A percentile compares a stretch with the other conserved stretches of the same genome.
phyloP scores from a whole-genome alignment of 2,329 filamentous ascomycete genomes.

The Hypoxylon sp. region DNA sequence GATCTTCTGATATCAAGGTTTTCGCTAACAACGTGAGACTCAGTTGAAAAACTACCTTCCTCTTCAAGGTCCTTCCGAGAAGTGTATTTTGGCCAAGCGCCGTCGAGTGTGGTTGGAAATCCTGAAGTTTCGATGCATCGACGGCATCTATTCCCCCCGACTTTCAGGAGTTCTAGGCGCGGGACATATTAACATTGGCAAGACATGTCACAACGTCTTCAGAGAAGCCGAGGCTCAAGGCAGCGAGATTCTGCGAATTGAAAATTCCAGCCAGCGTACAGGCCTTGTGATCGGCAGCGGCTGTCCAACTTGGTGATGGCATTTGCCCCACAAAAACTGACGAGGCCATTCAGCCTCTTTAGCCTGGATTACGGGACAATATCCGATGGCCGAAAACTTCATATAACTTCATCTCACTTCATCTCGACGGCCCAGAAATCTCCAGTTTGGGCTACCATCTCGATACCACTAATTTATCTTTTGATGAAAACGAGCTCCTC shows the following conservation, averaged over 20 bases:
- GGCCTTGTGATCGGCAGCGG: conserved; percentile 31
- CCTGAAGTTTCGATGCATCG: conserved; percentile 26
- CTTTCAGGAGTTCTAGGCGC: conserved; percentile 37
- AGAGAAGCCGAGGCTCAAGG: conserved; percentile 15
- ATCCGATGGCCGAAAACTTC: conserved; percentile 47
- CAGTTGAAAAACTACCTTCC: conserved; percentile 44
- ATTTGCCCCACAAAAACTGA: conserved; percentile 41
- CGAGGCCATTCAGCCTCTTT: conserved; percentile 53
- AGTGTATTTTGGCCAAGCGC: conserved; percentile 25
- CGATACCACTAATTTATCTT: conserved; percentile 40
- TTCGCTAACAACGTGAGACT: conserved; percentile 23
- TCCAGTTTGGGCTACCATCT: conserved; percentile 31
- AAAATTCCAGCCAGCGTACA: conserved; percentile 14
- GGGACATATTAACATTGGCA: conserved; percentile 31
- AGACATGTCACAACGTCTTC: conserved; percentile 23
- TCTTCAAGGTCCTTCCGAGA: conserved; percentile 45
- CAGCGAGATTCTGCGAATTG: conserved; percentile 17
- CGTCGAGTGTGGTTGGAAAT: conserved; percentile 26
- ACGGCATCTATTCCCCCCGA: conserved; percentile 28
- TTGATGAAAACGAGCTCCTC: conserved; percentile 41
- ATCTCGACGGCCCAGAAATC: conserved; percentile 46
- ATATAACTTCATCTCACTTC: conserved; percentile 54
- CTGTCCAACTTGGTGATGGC: conserved; percentile 26
- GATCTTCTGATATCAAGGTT: conserved; percentile 25
- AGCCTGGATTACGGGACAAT: conserved; percentile 50